These are phyloP conservation scores for Metroxylon sagu DNA, from an alignment of 176 grass and related monocot genomes.

Conservation along the genomic window DNA sequence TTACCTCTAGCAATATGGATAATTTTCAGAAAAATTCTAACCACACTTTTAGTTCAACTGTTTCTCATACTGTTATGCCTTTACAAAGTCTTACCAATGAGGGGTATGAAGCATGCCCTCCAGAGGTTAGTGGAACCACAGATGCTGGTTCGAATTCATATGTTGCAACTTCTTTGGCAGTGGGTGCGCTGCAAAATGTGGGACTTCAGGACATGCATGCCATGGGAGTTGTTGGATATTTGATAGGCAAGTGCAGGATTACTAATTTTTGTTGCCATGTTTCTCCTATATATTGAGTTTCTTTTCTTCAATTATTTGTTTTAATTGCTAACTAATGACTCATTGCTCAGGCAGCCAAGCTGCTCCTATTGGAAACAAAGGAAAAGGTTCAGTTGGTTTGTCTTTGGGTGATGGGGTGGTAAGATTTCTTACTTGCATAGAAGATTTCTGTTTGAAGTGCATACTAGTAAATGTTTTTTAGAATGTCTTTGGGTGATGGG, in stretches of 20 bases:
- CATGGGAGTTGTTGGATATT: conserved; percentile 15
- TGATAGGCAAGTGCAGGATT: conserved; percentile 16
- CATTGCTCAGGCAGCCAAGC: too few species aligned
- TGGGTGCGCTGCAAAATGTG: conserved; percentile 6
- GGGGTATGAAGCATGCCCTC: conserved; percentile 36
- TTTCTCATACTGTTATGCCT: conserved; percentile 86
- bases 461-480: too few species aligned
- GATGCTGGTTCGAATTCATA: conserved; percentile 23
- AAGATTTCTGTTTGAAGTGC: too few species aligned
- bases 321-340: too few species aligned
- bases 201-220: conserved; percentile 9
- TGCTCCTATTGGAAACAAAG: too few species aligned
- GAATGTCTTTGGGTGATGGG: too few species aligned
- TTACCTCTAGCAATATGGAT: conserved; percentile 56
- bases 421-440: too few species aligned
- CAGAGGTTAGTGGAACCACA: conserved; percentile 35
- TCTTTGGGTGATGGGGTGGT: too few species aligned
- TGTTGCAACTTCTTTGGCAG: conserved; percentile 27
- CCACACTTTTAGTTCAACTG: conserved; percentile 48
- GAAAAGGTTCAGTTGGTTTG: too few species aligned
- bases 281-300: too few species aligned
- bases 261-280: conserved; percentile 7
- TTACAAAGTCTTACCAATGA: conserved; percentile 95
- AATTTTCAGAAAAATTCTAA: conserved; percentile 50
- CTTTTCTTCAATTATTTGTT: too few species aligned